Conservation (phyloP, 2,329 filamentous ascomycete species). For the Colletotrichum scovillei region DNA sequence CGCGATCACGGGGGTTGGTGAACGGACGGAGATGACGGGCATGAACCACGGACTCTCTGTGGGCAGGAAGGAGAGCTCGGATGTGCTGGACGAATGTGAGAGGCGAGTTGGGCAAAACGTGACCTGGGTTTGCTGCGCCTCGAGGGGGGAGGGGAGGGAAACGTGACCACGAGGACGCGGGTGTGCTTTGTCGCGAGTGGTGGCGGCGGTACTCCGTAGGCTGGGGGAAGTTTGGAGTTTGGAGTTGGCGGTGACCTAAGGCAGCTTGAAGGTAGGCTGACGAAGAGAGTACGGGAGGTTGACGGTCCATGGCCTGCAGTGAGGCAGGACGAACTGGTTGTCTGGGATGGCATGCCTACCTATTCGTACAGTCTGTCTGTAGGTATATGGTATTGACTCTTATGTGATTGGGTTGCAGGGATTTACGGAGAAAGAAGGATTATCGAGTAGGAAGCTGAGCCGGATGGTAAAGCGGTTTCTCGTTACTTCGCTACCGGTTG, state of each 20-base stretch:
- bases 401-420: conserved; percentile 11
- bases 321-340: not conserved
- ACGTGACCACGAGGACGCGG: conserved; percentile 22
- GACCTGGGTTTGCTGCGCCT: conserved; percentile 17
- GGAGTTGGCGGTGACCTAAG: not conserved
- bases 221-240: conserved; percentile 8
- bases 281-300: not conserved
- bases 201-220: not conserved
- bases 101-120: conserved; percentile 15
- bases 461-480: not conserved
- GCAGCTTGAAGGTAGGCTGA: not conserved
- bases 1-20: not conserved
- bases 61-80: not conserved
- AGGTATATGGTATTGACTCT: too few relatives aligned
- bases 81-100: not conserved
- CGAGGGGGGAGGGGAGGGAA: not conserved
- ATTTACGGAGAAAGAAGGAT: not conserved
- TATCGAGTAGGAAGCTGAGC: not conserved
- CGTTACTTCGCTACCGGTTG: not conserved
- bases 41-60: not conserved
- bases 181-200: not conserved
- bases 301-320: not conserved
- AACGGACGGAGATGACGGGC: not conserved
- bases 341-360: too few relatives aligned
- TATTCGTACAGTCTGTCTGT: too few relatives aligned